Base-by-base conservation (phyloP, 805 yeast species). In the Scheffersomyces amazonensis region DNA sequence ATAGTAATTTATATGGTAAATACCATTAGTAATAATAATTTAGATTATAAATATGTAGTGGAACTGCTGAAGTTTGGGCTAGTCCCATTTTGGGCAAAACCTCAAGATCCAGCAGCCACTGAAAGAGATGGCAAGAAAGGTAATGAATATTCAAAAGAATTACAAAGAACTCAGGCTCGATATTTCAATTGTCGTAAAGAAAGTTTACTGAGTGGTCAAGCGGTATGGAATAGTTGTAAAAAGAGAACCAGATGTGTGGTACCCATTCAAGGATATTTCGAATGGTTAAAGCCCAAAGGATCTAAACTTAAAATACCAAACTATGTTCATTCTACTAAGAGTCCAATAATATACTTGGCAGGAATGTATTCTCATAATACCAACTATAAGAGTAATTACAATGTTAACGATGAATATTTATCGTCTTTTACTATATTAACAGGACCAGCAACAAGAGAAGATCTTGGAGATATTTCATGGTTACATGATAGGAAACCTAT, bases 261-360 rank as follows among this genome's bases (percentile, higher is more conserved):
- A 0, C 91, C 95, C 0, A 73, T 86, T 28, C 75, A 77, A 50
- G 96, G 96, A 0, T 90, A 90, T 58, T 90, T 77, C 53, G 97
- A 90, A 59, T 90, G 97, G 96, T 63, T 54, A 37, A 60, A 54
- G 19, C 44, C 50, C 21, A 63, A 58, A 31, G 52, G 51, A 3
- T 65, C 64, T 8, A 83, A 79, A 52, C 56, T 58, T 0, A n/a
- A n/a, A n/a, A n/a, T n/a, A n/a, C 96, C 96, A 0, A 78, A 82
- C 54, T 90, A 66, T 51, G 70, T 89, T 13, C 75, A 70, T 23
- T 68, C 83, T 22, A 71, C 68, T 30, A 77, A 74, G 39, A 58
- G 62, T 0, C 63, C 75, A 6, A 47, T 89, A 30, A 60, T 84
- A 58, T 86, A 75, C 53, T 58, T 87, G 16, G 90, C 95, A 1